Percentiles rank a stretch among this genome's conserved stretches.
phyloP scores from a whole-genome alignment of 78 protist genomes.

The Goniomonas avonlea region DNA sequence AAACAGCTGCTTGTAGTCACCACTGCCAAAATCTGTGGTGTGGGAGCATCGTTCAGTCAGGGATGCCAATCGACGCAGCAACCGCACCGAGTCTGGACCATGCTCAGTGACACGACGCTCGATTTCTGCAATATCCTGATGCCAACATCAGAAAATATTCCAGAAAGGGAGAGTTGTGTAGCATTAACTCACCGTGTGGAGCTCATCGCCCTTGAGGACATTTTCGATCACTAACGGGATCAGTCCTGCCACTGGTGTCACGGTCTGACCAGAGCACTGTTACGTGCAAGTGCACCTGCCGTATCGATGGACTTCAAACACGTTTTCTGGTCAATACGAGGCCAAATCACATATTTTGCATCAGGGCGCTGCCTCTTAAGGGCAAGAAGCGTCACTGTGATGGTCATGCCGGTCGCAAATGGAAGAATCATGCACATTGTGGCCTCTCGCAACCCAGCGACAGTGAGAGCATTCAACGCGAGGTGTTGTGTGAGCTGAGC shows the following conservation, averaged over 20 bases:
- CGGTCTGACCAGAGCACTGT: no score
- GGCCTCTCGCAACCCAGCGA: neutral
- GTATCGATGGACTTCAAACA: conserved; percentile 84
- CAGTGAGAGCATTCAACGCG: conserved; percentile 53
- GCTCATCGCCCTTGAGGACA: conserved; percentile 52
- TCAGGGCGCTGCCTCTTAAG: conserved; percentile 20
- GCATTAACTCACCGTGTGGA: conserved; percentile 25
- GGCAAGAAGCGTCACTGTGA: conserved; percentile 67
- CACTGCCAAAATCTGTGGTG: conserved; percentile 72
- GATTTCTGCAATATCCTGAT: neutral
- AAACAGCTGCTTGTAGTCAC: conserved; percentile 90
- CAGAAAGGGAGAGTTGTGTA: no score
- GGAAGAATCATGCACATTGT: conserved; percentile 67
- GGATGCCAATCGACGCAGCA: neutral
- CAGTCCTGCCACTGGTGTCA: conserved; percentile 2
- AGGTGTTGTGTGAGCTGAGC: conserved; percentile 53
- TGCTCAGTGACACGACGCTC: neutral
- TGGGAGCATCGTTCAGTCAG: conserved; percentile 45
- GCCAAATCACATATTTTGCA: conserved; percentile 75
- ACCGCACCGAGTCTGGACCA: neutral
- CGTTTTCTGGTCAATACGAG: conserved; percentile 97
- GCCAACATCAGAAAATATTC: neutral
- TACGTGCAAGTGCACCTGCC: no score
- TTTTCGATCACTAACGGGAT: conserved; percentile 34
- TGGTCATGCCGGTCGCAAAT: conserved; percentile 92